These are phyloP conservation scores for Boletus eberwhitei DNA, from an alignment of 768 basidiomycete species.

Conservation along the genomic window DNA sequence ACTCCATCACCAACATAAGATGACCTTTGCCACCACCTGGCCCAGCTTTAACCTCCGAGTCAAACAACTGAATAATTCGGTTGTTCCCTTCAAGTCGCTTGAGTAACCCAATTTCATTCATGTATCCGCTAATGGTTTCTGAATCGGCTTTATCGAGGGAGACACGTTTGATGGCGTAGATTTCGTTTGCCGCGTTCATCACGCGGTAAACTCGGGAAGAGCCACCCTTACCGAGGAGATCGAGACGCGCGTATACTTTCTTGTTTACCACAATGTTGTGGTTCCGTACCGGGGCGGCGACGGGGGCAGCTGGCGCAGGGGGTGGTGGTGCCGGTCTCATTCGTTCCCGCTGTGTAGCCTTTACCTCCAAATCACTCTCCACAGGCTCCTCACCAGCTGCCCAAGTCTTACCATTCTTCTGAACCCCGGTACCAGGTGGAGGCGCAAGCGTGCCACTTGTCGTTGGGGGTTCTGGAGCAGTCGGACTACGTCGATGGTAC, in stretches of 20 bases:
- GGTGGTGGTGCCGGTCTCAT: conserved; percentile 36
- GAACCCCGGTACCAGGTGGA: conserved; percentile 13
- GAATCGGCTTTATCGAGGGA: conserved; percentile 84
- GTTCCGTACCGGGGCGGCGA: conserved; percentile 35
- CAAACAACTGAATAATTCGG: conserved; percentile 86
- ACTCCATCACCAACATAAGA: conserved; percentile 91
- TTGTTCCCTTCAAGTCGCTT: conserved; percentile 93
- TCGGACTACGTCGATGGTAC: conserved; percentile 67
- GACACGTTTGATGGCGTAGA: conserved; percentile 92
- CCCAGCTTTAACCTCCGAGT: conserved; percentile 74
- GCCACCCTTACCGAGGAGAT: conserved; percentile 90
- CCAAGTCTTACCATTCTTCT: conserved; percentile 43
- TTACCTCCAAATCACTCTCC: conserved; percentile 35
- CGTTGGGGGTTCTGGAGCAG: conserved; percentile 58
- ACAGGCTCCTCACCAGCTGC: conserved; percentile 42
- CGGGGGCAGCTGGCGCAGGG: conserved; percentile 23
- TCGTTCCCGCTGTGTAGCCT: conserved; percentile 25
- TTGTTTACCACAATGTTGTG: conserved; percentile 55
- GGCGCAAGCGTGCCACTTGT: conserved; percentile 33
- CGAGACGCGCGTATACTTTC: conserved; percentile 77
- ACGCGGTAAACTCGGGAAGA: conserved; percentile 96
- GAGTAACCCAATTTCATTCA: conserved; percentile 93
- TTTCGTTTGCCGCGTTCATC: conserved; percentile 66
- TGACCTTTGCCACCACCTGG: conserved; percentile 70
- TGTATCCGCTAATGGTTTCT: conserved; percentile 88